Evolutionary conservation across 2,329 filamentous ascomycete species (phyloP), one percentile per base, ranked within the genome.

Genomic region (Beauveria brongniartii): DNA sequence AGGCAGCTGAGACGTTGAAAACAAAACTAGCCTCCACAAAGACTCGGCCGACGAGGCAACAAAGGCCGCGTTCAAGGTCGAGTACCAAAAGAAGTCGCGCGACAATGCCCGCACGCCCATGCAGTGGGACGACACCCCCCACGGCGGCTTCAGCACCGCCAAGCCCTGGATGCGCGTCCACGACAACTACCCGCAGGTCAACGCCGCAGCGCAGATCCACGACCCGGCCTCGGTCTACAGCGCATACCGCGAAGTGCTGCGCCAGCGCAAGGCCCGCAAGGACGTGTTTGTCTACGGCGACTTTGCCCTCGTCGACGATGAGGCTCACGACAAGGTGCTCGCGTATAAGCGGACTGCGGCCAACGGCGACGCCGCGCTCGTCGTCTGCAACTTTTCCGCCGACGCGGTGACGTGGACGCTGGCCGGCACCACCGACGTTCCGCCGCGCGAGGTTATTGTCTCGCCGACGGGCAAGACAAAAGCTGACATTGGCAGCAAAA

Each of bases 81-180:
- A 82, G n/a, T 77, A 86, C 67, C 80, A 82, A 63, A 75, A 78
- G 64, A 84, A 85, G 69, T 84, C 81, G 8, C 73, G 88, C 24
- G 89, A 92, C 71, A 89, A 92, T 70, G 84, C 83, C 8, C 80
- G 89, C 51, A 85, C 86, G 0, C 88, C 88, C 0, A 86, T 92
- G 72, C 87, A 90, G 68, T 92, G 89, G 88, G 78, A 84, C 63
- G 68, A 72, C n/a, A 75, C 73, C 1, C 68, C 74, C 0, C 80
- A 90, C 63, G 87, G 78, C 0, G 88, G 89, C 12, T 92, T 91
- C 74, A 85, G 86, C 0, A 75, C 75, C 1, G 73, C 69, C 4
- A 78, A 77, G 59, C 86, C 88, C 2, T 92, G 89, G 89, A 91
- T 91, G 82, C 79, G 81, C 16, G 81, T 85, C 44, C 86, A 90